Base-by-base conservation (phyloP, 2,329 filamentous ascomycete genomes). In the Fusarium miscanthi region DNA sequence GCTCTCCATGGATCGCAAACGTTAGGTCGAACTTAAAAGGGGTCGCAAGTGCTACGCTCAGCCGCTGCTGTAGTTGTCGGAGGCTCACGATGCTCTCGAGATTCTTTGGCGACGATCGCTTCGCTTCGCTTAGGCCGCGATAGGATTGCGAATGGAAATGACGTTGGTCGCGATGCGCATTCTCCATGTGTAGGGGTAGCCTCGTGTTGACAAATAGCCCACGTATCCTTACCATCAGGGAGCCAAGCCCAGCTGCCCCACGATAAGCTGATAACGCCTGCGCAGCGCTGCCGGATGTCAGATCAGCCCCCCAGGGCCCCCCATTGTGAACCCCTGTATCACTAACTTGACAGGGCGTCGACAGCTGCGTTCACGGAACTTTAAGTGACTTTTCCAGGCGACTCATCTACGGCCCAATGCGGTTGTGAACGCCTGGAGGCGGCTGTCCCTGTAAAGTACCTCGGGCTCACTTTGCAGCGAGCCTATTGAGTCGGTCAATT, bases 1-100 rank as follows among this genome's bases (percentile, higher is more conserved):
- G 63, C 67, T 66, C 45, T 74, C 62, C 66, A 69, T 69, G 59
- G 53, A 69, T 74, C 63, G 76, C 70, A 74, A 78, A 80, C 78
- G 66, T 76, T 76, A 76, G 66, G 69, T 63, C 38, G 52, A 42
- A 27, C 42, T 30, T 27, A 42, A 54, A 42, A 49, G 45, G 49
- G 40, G 40, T 33, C 21, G 46, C 27, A 45, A 40, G 41, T 51
- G 51, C 37, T 57, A 40, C 62, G 54, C 54, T 62, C 42, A 42
- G 49, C 49, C 60, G 54, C 43, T 35, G 53, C 49, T 35, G 53
- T 43, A 23, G n/a, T 33, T 30, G 49, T 54, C 27, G 54, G 43
- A 30, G n/a, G 45, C 12, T 66, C 35, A 30, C 25, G 30, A 46
- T 41, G 27, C 27, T 30, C 27, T 30, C 33, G 33, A 69, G 10